Percentiles rank a stretch among this genome's conserved stretches.
phyloP scores from a whole-genome alignment of 208 protist species.

The Trypanosoma caninum region DNA sequence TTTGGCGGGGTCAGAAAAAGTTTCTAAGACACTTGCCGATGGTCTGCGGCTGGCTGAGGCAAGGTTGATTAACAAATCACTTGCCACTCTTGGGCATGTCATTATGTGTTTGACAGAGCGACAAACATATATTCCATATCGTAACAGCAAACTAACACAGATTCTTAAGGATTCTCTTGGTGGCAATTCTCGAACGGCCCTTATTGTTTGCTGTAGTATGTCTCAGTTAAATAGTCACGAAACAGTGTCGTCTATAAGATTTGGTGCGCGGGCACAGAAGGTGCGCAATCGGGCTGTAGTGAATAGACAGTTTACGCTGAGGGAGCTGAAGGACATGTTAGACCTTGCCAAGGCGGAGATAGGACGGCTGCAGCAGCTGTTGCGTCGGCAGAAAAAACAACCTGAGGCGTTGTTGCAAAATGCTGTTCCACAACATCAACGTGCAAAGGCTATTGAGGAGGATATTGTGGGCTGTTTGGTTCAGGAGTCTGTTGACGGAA shows the following conservation, averaged over 20 bases:
- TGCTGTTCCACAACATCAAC: not conserved
- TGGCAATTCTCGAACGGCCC: constrained; percentile 87
- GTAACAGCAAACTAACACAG: constrained; percentile 86
- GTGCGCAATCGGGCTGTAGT: constrained; percentile 81
- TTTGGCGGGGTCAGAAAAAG: constrained; percentile 89
- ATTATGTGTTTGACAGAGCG: constrained; percentile 81
- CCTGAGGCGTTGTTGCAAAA: not conserved
- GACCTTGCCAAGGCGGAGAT: constrained; percentile 68
- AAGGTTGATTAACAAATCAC: constrained; percentile 91
- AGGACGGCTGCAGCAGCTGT: constrained; percentile 22
- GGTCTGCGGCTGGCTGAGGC: constrained; percentile 90
- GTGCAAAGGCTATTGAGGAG: not conserved
- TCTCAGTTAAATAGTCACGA: constrained; percentile 74
- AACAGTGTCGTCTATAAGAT: constrained; percentile 88
- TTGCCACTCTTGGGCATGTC: constrained; percentile 82
- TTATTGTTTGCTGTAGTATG: constrained; percentile 87
- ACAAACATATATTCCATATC: constrained; percentile 74
- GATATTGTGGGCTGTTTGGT: not conserved
- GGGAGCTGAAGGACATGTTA: constrained; percentile 74
- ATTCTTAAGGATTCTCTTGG: constrained; percentile 87
- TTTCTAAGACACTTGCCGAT: constrained; percentile 72
- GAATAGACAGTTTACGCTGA: constrained; percentile 71
- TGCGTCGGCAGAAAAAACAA: too few relatives aligned
- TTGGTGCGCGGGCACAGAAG: constrained; percentile 80
- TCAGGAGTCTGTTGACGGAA: not conserved